Evolutionary conservation across 1,139 yeast species (phyloP).

Genomic region (Geotrichum fermentans): DNA sequence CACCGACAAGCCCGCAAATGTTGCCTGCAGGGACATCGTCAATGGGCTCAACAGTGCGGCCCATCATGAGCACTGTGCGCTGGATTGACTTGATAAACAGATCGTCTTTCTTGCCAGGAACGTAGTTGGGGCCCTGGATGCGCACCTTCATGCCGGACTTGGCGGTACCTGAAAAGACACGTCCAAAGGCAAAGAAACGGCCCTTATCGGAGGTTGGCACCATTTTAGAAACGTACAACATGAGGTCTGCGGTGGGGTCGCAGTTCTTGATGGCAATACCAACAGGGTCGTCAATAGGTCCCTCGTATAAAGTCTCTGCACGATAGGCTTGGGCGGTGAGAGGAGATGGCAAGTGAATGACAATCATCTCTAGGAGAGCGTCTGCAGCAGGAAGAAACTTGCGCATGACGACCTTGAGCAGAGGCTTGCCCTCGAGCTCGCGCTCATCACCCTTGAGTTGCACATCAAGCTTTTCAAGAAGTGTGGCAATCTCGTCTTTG

Average conservation of each 20-base stretch:
- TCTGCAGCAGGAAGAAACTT: conserved; percentile 99
- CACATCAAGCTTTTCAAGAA: conserved; percentile 90
- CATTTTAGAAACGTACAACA: conserved; percentile 99
- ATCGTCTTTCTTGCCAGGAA: conserved; percentile 97
- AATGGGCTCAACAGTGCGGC: conserved; percentile 95
- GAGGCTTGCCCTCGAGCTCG: conserved; percentile 97
- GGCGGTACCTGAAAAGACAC: conserved; percentile 99
- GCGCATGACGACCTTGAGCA: conserved; percentile 97
- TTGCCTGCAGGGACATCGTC: conserved; percentile 99
- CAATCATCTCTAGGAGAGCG: conserved; percentile 98
- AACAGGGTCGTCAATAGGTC: conserved; percentile 93
- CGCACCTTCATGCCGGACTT: conserved; percentile 98
- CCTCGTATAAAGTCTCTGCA: conserved; percentile 98
- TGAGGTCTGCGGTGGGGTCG: conserved; percentile 97
- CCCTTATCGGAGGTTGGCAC: conserved; percentile 99
- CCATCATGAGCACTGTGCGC: conserved; percentile 99
- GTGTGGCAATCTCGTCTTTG: conserved; percentile 88
- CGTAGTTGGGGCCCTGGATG: conserved; percentile 99
- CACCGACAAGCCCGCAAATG: conserved; percentile 99
- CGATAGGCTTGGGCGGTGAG: conserved; percentile 98
- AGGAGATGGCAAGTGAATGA: conserved; percentile 98
- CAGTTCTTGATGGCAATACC: conserved; percentile 94
- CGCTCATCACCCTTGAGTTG: conserved; percentile 87
- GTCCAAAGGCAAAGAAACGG: conserved; percentile 99
- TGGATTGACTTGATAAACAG: conserved; percentile 95